Evolutionary conservation across 1,284 basidiomycete species (phyloP).

Genomic region (Ceratobasidium sp.): DNA sequence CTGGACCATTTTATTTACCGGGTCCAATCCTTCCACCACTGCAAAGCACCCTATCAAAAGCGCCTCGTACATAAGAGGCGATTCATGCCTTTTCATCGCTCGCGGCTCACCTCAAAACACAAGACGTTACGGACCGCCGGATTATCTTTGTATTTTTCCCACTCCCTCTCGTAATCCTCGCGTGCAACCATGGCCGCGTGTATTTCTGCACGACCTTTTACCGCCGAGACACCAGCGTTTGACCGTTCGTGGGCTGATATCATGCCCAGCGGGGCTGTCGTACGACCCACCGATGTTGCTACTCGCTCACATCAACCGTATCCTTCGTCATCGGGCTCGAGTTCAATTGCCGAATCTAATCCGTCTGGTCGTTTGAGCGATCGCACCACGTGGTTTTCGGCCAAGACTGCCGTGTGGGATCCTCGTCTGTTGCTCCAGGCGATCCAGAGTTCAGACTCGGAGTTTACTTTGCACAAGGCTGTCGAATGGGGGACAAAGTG

Average conservation of each 20-base stretch:
- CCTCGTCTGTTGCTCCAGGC: constrained; percentile 30
- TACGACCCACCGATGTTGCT: constrained; percentile 28
- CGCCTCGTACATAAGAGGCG: neutral
- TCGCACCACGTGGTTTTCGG: constrained; percentile 31
- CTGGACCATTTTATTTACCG: constrained; percentile 4
- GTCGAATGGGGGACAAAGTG: constrained; percentile 34
- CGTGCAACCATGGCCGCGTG: constrained; percentile 12
- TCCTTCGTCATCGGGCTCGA: constrained; percentile 8
- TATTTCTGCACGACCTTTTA: constrained; percentile 17
- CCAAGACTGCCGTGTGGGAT: constrained; percentile 35
- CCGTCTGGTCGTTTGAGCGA: constrained; percentile 20
- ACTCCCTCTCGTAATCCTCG: neutral
- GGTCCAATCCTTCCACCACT: neutral
- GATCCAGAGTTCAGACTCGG: neutral
- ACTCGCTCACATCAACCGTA: constrained; percentile 18
- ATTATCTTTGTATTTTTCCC: neutral
- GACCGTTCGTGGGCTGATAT: constrained; percentile 37
- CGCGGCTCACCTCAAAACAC: neutral
- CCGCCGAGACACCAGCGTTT: constrained; percentile 29
- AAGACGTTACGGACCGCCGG: neutral
- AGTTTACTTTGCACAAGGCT: constrained; percentile 27
- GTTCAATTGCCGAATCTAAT: constrained; percentile 4
- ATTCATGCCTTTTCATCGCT: constrained; percentile 6
- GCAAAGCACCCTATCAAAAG: neutral
- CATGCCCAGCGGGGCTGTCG: constrained; percentile 16